Evolutionary conservation across 257 asterid species (phyloP), one percentile per base, ranked within the genome.

Genomic region (Solanum gracilifrons): DNA sequence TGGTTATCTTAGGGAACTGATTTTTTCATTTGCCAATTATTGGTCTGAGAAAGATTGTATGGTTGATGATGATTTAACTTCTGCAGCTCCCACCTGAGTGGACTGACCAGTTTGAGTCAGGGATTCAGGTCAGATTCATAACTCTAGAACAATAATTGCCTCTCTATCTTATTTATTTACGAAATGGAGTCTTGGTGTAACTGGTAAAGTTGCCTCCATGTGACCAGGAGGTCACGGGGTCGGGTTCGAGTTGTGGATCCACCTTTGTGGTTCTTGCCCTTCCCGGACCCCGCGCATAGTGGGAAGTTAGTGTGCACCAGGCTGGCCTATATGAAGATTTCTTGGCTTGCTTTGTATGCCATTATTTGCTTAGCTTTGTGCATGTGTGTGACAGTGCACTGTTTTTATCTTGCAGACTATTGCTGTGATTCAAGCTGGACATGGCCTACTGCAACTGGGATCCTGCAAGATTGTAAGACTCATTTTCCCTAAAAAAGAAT

Each of bases 361-460:
- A 23, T 87, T 68, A 10, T 77, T 77, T 66, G 35, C 20, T 27
- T 68, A 11, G 33, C 21, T 39, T 2, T 41, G 0, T 31, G 31
- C 23, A 8, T 27, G 18, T 27, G 31, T 48, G 37, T 79, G 60
- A 37, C 58, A 15, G 18, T 58, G 13, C 6, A 73, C 85, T 55
- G 69, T 18, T 33, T 90, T 89, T 79, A 72, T 23, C 76, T 91
- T 88, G 43, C 93, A 97, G 99, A 97, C 99, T 82, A 97, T 97
- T 89, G 99, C 99, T 90, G 99, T 97, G 76, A 95, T 97, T 91
- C 99, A 97, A 94, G 99, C 99, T 88, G 99, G 99, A 25, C 99
- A 95, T 89, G 99, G 99, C 86, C 94, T 97, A 73, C 90, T 97
- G 88, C 99, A 97, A 92, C 95, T 97, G 39, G 99, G 99, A 84